Evolutionary conservation across 78 protist genomes (phyloP).

Genomic region (Dictyostelium brefeldianum): DNA sequence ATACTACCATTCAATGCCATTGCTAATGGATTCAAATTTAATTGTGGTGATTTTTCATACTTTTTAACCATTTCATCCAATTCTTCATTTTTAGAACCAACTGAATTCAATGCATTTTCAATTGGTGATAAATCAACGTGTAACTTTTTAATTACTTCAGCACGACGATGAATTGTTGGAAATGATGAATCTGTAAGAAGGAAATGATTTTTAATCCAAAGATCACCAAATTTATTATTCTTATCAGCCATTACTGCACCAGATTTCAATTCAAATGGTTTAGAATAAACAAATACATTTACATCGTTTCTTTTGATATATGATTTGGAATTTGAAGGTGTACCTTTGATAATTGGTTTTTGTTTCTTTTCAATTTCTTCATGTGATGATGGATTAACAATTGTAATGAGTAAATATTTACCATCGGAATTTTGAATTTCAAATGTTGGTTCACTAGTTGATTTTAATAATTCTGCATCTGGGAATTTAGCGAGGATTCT

Average conservation of each 20-base stretch:
- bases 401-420: slow-evolving; percentile 61
- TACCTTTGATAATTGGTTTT: slow-evolving; percentile 34
- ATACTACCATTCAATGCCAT: slow-evolving; percentile 89
- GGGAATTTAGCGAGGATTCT: slow-evolving; percentile 85
- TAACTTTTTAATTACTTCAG: slow-evolving; percentile 70
- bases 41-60: slow-evolving; percentile 36
- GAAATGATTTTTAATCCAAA: slow-evolving; percentile 84
- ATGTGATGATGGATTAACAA: slow-evolving; percentile 44
- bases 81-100: slow-evolving; percentile 79
- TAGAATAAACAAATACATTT: slow-evolving; percentile 64
- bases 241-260: slow-evolving; percentile 10
- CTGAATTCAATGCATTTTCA: slow-evolving; percentile 77
- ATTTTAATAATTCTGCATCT: slow-evolving; percentile 76
- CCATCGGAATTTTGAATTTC: slow-evolving; percentile 64
- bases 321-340: slow-evolving; percentile 51
- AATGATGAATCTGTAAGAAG: slow-evolving; percentile 51
- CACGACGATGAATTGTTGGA: slow-evolving; percentile 85
- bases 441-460: slow-evolving; percentile 59
- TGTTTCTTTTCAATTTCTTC: slow-evolving; percentile 64
- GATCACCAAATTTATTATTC: slow-evolving; percentile 85
- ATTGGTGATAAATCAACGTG: slow-evolving; percentile 61
- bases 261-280: slow-evolving; percentile 61
- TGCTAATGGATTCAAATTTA: slow-evolving; percentile 82
- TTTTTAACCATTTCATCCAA: slow-evolving; percentile 75
- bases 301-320: slow-evolving; percentile 74